phyloP scores from a whole-genome alignment of 73 alveolate species.

The Paraurostyla sp. region DNA sequence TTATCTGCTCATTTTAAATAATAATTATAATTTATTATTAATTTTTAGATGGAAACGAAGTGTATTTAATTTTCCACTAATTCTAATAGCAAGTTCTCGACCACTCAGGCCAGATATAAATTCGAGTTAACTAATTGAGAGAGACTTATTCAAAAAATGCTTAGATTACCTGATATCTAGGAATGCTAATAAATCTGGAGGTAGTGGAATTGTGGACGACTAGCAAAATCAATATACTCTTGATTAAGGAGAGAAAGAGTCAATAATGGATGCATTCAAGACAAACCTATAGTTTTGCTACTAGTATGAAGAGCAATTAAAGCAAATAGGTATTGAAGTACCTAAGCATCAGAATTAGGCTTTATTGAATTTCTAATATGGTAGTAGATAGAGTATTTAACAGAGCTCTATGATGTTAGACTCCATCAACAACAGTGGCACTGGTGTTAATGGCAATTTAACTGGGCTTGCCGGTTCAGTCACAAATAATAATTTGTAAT shows the following conservation, averaged over 20 bases:
- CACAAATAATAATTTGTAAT: too few relatives aligned
- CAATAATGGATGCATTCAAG: conserved; percentile 27
- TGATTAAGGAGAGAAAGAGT: conserved; percentile 46
- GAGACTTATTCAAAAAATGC: conserved; percentile 37
- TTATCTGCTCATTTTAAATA: conserved; percentile 3
- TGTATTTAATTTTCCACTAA: not conserved
- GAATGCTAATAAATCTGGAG: too few relatives aligned
- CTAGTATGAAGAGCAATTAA: conserved; percentile 10
- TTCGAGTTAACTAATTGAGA: not conserved
- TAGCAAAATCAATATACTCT: not conserved
- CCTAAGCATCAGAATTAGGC: conserved; percentile 14
- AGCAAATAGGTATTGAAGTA: conserved; percentile 28
- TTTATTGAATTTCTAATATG: too few relatives aligned
- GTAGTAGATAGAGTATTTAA: not conserved
- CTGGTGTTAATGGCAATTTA: too few relatives aligned
- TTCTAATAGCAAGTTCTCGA: not conserved
- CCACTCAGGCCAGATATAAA: not conserved
- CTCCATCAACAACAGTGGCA: not conserved
- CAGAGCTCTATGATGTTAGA: not conserved
- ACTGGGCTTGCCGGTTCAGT: too few relatives aligned
- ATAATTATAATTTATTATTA: too few relatives aligned
- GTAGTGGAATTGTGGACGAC: too few relatives aligned
- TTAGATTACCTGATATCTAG: too few relatives aligned
- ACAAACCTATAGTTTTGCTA: conserved; percentile 20
- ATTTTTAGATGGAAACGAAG: too few relatives aligned